Base-by-base conservation (phyloP, 176 grass and related monocot genomes). In the Elymus sibiricus region DNA sequence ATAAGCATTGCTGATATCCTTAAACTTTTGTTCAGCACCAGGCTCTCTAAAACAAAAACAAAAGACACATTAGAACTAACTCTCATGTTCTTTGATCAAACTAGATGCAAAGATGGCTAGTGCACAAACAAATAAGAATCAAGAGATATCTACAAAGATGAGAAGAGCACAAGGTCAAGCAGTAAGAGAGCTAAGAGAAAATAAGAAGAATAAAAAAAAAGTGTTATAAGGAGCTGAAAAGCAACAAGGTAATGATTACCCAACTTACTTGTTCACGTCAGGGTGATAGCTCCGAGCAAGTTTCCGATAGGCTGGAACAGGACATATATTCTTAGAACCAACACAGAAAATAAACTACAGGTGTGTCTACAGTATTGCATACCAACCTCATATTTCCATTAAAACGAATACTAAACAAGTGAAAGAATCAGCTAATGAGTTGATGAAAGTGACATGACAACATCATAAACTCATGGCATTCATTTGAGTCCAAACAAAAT, bases 1-100 rank as follows among this genome's bases (percentile, higher is more conserved):
- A 85, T 99, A 99, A 17, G 97, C 97, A 87, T 96, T 99, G 66
- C 97, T 99, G 38, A 99, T 99, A 0, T 99, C 94, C 88, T 99
- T 99, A 77, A 99, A 99, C 81, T 94, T 99, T 39, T 96, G 90
- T 79, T 98, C 97, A 49, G 97, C 94, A 49, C 92, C 90, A 88
- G 97, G 79, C 84, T 99, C 97, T 70, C 97, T 99, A 87, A 85
- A 89, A 89, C 27, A 83, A 83, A 86, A 32, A 22, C 3, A 32
- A 19, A 51, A 76, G 64, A 88, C 47, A 72, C 35, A 70, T 64
- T 68, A 87, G 60, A 83, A 39, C 24, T 66, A 73, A 76, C 12
- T 40, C 10, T 60, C 80, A 39, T 40, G 32, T 39, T 84, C 25
- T 84, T 59, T 22, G 14, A 55, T 39, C 44, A 71, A 71, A 63